A percentile compares a stretch with the other conserved stretches of the same genome.
Conservation (phyloP, 2,329 filamentous ascomycete species). For the Monilinia fructicola region DNA sequence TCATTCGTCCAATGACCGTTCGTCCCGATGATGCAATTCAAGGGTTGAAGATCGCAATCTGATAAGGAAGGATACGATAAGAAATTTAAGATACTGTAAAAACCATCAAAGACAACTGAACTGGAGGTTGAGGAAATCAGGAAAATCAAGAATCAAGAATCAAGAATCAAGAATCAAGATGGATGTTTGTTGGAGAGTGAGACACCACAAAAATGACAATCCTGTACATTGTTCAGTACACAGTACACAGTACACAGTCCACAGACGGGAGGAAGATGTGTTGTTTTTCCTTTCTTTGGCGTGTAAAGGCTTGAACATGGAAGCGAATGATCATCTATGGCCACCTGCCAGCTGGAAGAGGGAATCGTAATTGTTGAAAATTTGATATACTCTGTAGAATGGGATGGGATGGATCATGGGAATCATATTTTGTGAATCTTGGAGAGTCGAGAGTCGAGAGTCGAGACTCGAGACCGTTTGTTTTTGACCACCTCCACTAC, state of each 20-base stretch:
- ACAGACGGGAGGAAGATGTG: too few species aligned
- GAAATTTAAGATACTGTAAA: neutral
- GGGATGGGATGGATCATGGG: neutral
- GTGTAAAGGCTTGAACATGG: neutral
- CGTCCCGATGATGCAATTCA: constrained; percentile 21
- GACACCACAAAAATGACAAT: neutral
- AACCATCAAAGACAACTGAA: too few species aligned
- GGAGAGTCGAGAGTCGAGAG: too few species aligned
- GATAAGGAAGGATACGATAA: constrained; percentile 13
- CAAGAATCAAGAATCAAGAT: too few species aligned
- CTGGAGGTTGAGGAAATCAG: too few species aligned
- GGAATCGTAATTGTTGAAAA: neutral
- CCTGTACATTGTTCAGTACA: too few species aligned
- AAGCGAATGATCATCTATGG: neutral
- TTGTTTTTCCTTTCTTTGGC: neutral
- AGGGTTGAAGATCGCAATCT: constrained; percentile 16
- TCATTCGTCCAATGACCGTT: constrained; percentile 4
- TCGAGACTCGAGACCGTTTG: neutral
- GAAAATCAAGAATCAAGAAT: too few species aligned
- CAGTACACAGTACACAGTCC: too few species aligned
- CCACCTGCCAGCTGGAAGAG: neutral
- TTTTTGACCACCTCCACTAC: too few species aligned
- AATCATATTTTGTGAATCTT: neutral
- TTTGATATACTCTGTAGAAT: too few species aligned
- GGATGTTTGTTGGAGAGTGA: neutral